A percentile compares a stretch with the other conserved stretches of the same genome.
These are phyloP conservation scores for Herpetomonas samuelpessoai DNA, from an alignment of 208 protist species.

Conservation along the genomic window DNA sequence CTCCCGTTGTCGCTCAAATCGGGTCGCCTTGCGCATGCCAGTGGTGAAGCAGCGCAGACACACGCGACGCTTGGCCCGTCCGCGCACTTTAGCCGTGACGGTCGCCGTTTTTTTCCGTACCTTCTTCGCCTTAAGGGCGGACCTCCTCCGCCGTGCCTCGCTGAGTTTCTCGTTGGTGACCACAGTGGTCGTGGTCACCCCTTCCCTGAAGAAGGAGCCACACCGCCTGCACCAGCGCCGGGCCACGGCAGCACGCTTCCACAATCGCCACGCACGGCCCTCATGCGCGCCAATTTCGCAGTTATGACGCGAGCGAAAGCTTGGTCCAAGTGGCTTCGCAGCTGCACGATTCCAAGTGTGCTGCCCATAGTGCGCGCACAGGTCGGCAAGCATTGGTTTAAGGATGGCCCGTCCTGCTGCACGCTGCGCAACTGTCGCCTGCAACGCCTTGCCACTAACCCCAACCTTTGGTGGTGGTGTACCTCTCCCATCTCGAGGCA, in stretches of 20 bases:
- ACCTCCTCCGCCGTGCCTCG: too few relatives aligned
- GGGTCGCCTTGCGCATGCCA: background rate
- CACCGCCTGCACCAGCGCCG: constrained; percentile 65
- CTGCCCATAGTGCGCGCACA: constrained; percentile 80
- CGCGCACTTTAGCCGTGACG: too few relatives aligned
- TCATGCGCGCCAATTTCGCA: constrained; percentile 13
- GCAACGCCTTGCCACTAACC: too few relatives aligned
- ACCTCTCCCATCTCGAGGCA: too few relatives aligned
- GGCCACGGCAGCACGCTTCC: constrained; percentile 23
- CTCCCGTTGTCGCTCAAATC: background rate
- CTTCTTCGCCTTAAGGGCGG: too few relatives aligned
- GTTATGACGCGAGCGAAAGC: constrained; percentile 24
- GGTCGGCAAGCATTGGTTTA: too few relatives aligned
- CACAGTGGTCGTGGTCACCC: constrained; percentile 7
- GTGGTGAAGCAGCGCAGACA: background rate
- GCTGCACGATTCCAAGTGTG: constrained; percentile 49
- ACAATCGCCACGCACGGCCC: constrained; percentile 39
- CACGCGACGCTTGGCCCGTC: too few relatives aligned
- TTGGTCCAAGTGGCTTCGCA: constrained; percentile 54
- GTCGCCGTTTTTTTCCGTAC: too few relatives aligned
- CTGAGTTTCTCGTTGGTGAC: background rate
- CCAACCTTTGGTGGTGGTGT: too few relatives aligned
- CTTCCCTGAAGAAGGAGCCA: constrained; percentile 39
- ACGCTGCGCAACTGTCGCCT: too few relatives aligned
- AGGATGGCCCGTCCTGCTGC: too few relatives aligned